Evolutionary conservation across 148 eudicot genomes (phyloP).

Genomic region (Rhododendron molle): DNA sequence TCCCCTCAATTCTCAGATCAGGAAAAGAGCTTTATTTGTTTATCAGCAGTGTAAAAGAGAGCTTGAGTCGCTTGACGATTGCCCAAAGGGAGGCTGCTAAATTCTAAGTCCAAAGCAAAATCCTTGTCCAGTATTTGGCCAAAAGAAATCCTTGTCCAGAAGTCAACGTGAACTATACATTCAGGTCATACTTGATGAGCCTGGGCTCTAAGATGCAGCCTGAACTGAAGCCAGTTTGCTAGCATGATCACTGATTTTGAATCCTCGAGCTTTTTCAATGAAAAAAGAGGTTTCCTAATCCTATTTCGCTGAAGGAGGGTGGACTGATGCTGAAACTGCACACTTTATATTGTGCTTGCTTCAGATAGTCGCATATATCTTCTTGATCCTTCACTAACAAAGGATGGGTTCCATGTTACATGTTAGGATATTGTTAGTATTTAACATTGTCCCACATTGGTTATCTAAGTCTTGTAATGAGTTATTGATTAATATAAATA

Average conservation of each 20-base stretch:
- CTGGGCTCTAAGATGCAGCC: background rate
- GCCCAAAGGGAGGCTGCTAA: background rate
- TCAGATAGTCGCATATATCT: background rate
- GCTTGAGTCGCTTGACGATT: background rate
- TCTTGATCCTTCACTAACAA: background rate
- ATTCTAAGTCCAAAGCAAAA: slow-evolving; percentile 3
- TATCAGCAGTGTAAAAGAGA: background rate
- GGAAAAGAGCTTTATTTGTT: background rate
- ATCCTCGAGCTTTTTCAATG: background rate
- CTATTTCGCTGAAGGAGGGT: background rate
- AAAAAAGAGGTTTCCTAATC: background rate
- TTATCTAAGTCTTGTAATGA: too few species aligned
- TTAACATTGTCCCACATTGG: too few species aligned
- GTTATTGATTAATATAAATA: too few species aligned
- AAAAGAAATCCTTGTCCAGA: background rate
- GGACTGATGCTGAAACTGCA: background rate
- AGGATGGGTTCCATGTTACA: background rate
- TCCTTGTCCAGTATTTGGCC: background rate
- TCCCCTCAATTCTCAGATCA: background rate
- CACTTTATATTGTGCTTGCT: background rate
- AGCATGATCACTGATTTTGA: background rate
- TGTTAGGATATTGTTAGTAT: too few species aligned
- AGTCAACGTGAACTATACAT: background rate
- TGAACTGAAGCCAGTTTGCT: background rate
- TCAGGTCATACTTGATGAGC: background rate